Conservation (phyloP, 805 yeast species). For the Spathaspora sp. region DNA sequence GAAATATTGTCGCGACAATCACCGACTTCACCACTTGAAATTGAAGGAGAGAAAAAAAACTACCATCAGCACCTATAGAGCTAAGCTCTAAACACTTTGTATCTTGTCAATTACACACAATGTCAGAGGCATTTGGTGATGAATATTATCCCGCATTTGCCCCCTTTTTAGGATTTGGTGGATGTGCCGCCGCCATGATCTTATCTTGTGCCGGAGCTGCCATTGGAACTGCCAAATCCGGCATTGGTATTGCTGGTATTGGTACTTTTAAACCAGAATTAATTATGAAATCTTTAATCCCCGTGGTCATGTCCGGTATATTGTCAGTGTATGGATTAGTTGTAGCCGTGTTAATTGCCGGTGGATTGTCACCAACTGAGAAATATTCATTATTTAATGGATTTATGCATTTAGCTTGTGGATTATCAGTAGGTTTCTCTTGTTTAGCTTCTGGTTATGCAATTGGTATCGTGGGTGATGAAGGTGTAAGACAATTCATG, state of each 20-base stretch:
- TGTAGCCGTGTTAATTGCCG: slow-evolving; percentile 93
- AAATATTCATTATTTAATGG: slow-evolving; percentile 89
- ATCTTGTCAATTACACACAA: neutral
- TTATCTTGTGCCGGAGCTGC: slow-evolving; percentile 97
- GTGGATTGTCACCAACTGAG: slow-evolving; percentile 73
- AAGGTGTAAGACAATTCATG: slow-evolving; percentile 85
- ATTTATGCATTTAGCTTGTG: slow-evolving; percentile 97
- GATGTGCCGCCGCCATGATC: slow-evolving; percentile 90
- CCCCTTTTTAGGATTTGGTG: slow-evolving; percentile 97
- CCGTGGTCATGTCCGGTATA: slow-evolving; percentile 98
- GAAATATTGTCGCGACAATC: neutral
- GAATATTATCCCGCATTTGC: slow-evolving; percentile 89
- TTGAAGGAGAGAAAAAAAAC: neutral
- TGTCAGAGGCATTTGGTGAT: slow-evolving; percentile 27
- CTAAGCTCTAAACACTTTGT: too few relatives aligned
- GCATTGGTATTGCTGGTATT: slow-evolving; percentile 96
- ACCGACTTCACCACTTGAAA: neutral
- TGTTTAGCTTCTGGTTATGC: slow-evolving; percentile 97
- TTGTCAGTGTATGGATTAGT: slow-evolving; percentile 95
- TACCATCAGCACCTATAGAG: neutral
- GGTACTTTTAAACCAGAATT: slow-evolving; percentile 97
- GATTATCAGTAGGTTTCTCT: slow-evolving; percentile 92
- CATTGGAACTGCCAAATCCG: slow-evolving; percentile 96
- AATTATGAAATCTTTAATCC: slow-evolving; percentile 92
- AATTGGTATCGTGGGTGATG: slow-evolving; percentile 91